Conservation (phyloP, 345 rosid species). For the Salix exigua region DNA sequence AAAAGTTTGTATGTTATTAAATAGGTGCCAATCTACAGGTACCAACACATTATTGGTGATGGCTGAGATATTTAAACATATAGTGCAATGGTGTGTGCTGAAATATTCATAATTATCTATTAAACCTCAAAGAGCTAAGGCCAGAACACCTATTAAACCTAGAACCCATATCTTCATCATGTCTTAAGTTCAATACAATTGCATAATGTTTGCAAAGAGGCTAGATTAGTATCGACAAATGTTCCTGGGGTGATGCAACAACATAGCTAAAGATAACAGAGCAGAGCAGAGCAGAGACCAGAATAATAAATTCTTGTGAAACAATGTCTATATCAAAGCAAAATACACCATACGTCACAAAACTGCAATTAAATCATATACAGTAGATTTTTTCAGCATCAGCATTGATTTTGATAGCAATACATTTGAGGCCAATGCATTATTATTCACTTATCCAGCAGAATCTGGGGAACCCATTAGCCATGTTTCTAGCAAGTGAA, state of each 20-base stretch:
- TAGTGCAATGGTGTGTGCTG: neutral
- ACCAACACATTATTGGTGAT: neutral
- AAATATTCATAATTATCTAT: neutral
- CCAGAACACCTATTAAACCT: neutral
- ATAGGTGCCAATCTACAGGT: neutral
- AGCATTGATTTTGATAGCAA: neutral
- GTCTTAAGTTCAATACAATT: neutral
- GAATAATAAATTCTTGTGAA: neutral
- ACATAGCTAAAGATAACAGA: constrained; percentile 53
- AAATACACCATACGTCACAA: neutral
- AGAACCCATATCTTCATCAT: neutral
- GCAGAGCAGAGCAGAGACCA: constrained; percentile 58
- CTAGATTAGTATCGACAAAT: neutral
- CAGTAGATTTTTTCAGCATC: neutral
- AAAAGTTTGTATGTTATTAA: neutral
- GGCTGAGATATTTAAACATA: neutral
- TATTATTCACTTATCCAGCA: neutral
- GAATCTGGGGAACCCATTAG: neutral
- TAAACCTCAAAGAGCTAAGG: neutral
- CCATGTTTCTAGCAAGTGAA: neutral
- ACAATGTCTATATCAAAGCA: neutral
- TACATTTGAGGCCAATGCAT: neutral
- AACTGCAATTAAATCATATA: neutral
- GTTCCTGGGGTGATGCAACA: constrained; percentile 63
- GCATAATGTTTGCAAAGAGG: neutral